Evolutionary conservation across 177 flowering plant genomes (phyloP).

Genomic region (Vitis hybrid): DNA sequence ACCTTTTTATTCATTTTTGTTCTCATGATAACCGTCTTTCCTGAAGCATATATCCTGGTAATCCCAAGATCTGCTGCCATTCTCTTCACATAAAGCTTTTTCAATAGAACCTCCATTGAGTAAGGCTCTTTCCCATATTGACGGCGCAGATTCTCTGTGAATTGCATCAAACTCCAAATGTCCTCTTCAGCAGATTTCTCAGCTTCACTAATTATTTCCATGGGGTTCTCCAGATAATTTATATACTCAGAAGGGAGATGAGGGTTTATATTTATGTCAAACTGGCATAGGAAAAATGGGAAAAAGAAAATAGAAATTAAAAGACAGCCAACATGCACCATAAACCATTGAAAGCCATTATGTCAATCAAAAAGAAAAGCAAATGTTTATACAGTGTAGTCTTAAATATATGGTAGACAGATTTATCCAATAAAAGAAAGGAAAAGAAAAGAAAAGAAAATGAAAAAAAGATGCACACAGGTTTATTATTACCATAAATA

Average conservation of each 20-base stretch:
- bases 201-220: conserved; percentile 67
- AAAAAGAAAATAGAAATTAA: conserved; percentile 7
- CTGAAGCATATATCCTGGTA: conserved; percentile 67
- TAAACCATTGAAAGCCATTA: neutral
- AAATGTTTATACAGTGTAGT: neutral
- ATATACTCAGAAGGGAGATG: conserved; percentile 95
- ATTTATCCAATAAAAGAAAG: neutral
- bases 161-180: conserved; percentile 83
- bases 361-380: neutral
- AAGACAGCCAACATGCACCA: neutral
- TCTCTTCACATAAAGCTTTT: conserved; percentile 87
- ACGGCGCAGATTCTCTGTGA: conserved; percentile 76
- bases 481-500: no score
- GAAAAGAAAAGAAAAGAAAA: no score
- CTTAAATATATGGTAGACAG: neutral
- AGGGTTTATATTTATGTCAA: conserved; percentile 74
- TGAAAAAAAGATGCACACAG: no score
- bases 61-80: conserved; percentile 99
- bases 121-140: conserved; percentile 93
- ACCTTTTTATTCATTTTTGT: conserved; percentile 78
- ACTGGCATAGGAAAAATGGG: conserved; percentile 38
- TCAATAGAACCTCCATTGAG: conserved; percentile 88
- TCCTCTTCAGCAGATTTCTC: conserved; percentile 86
- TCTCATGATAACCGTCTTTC: conserved; percentile 79
- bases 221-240: conserved; percentile 84